Percentiles rank a stretch among this genome's conserved stretches.
Evolutionary conservation across 169 alveolate species (phyloP).

Genomic region (Cryptosporidium bovis): DNA sequence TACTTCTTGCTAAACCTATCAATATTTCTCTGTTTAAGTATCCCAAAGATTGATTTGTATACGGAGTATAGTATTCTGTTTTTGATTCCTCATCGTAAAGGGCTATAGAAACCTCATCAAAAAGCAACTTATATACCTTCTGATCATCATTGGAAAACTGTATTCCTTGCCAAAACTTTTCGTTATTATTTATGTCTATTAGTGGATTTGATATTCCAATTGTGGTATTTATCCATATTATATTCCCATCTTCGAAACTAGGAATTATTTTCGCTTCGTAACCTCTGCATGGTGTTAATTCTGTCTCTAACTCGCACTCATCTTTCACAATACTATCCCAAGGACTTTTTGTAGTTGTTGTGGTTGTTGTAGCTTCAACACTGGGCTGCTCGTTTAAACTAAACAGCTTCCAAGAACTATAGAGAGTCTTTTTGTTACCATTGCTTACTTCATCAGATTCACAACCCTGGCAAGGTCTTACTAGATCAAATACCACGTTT

Average conservation of each 20-base stretch:
- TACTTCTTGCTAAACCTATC: constrained; percentile 32
- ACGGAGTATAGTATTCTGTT: constrained; percentile 20
- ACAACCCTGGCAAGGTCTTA: background rate
- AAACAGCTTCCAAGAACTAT: constrained; percentile 20
- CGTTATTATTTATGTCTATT: background rate
- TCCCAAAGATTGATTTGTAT: constrained; percentile 40
- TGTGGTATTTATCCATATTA: constrained; percentile 55
- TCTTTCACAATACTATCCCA: constrained; percentile 45
- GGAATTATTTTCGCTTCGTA: background rate
- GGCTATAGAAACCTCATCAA: constrained; percentile 9
- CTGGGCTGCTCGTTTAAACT: constrained; percentile 16
- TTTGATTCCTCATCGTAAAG: background rate
- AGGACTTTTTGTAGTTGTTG: constrained; percentile 52
- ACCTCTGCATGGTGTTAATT: constrained; percentile 50
- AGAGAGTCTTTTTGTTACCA: background rate
- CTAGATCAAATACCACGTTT: background rate
- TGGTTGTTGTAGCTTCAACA: constrained; percentile 18
- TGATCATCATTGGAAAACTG: background rate
- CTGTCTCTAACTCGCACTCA: constrained; percentile 7
- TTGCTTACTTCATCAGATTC: background rate
- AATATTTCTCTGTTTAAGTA: constrained; percentile 19
- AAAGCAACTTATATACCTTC: background rate
- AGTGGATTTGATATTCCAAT: background rate
- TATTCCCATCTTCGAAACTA: constrained; percentile 19
- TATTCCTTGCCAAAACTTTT: constrained; percentile 52